Evolutionary conservation across 2,329 filamentous ascomycete species (phyloP), one percentile per base, ranked within the genome.

Genomic region (Diaporthe ampelina): DNA sequence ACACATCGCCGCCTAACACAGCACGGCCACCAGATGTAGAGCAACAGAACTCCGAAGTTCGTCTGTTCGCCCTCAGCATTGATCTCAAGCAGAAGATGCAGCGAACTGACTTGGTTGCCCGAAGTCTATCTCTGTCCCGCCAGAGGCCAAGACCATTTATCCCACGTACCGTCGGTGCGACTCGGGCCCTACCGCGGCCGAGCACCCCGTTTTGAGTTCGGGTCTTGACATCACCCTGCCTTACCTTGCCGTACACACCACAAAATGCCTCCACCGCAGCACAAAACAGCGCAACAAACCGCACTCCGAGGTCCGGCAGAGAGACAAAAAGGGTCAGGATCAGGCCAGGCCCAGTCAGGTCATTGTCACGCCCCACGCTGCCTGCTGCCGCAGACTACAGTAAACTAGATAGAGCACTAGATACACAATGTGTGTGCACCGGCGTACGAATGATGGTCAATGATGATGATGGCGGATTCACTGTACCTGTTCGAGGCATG

Each of bases 151-250:
- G 61, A 67, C 13, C 29, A 5, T 9, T 19, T 19, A 17, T 13
- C 29, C 56, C 8, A 32, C 19, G 26, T 48, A 48, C 32, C 19
- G 15, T 54, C 32, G 13, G 11, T 29, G 21, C 63, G 48, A 68
- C 63, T 68, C 48, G 63, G 45, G 63, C 29, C 63, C 48, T 54
- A 37, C 48, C 63, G 63, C 48, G 32, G 48, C 63, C 63, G 63
- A 68, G 57, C 57, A 59, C 58, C 48, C 50, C 35, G 19, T 13
- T 63, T 40, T 54, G 32, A 35, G 13, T 72, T 52, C 59, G 56
- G 68, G 69, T 35, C 48, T 72, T 72, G 57, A 56, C 70, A 72
- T 71, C 70, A 72, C 70, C 37, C 29, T 48, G 37, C 13, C 68
- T n/a, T 19, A 8, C 8, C 48, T 24, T 43, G 40, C 40, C 45